Evolutionary conservation across 768 basidiomycete genomes (phyloP), one percentile per base, ranked within the genome.

Genomic region (Sistotremastrum suecicum): DNA sequence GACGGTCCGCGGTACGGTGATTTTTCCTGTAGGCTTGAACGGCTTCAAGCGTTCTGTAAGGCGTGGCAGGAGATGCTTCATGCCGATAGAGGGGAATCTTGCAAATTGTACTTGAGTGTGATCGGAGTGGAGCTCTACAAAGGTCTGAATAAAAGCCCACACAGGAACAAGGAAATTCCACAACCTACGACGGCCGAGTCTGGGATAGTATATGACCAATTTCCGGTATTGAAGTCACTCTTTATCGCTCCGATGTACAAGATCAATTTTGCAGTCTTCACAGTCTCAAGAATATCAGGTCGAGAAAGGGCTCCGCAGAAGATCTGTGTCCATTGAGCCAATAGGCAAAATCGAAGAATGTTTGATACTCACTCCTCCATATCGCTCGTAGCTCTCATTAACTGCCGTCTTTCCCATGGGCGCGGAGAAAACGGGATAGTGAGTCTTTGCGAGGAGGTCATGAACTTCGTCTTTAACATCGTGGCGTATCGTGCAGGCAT

Each of bases 201-300:
- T 4, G 80, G 76, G 40, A 82, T 78, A 42, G 72, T 74, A 54
- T 84, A 87, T 0, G 82, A 81, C 61, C 88, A 90, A 60, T 82
- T 83, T 33, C 87, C 89, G 1, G 84, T 86, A 61, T 92, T 92
- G 67, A 87, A 89, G 59, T 92, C 88, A 40, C 73, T 77, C 57
- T 74, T 75, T 42, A 86, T 64, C 1, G 66, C 62, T 3, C 86
- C 85, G 48, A 92, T 65, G 8, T 82, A 83, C 8, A 92, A 56
- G 43, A 87, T 76, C 38, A 91, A 66, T 51, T 80, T 83, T 3
- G 86, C 78, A 2, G 58, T 66, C 61, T 92, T 88, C 31, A 91
- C 76, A 49, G 69, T 75, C 44, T 78, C 73, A 60, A 77, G 81
- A 51, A 88, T 66, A 29, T 65, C 70, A 0, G 81, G 79, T 38